A percentile compares a stretch with the other conserved stretches of the same genome.
Conservation (phyloP, 768 basidiomycete genomes). For the Polyporus arcularius region DNA sequence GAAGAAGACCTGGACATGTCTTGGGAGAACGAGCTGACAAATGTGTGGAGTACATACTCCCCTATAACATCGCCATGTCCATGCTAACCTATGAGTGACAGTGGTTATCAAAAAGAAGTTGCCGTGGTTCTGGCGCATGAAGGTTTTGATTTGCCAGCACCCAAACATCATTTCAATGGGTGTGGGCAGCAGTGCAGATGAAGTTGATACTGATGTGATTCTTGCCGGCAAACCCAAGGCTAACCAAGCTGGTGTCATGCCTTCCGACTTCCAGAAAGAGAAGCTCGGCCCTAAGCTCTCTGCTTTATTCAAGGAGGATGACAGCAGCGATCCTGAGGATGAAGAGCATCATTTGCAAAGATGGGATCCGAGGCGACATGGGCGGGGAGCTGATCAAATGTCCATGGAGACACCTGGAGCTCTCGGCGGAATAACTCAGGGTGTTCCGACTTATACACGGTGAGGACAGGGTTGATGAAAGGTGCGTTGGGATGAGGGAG, state of each 20-base stretch:
- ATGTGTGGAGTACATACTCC: background rate
- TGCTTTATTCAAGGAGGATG: too few relatives aligned
- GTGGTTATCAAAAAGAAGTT: background rate
- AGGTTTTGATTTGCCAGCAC: background rate
- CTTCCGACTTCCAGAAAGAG: too few relatives aligned
- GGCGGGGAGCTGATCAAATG: background rate
- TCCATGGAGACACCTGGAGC: background rate
- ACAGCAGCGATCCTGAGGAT: slow-evolving; percentile 21
- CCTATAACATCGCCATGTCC: background rate
- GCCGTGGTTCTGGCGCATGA: background rate
- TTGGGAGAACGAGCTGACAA: slow-evolving; percentile 17
- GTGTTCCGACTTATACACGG: background rate
- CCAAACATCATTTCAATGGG: background rate
- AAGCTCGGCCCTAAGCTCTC: too few relatives aligned
- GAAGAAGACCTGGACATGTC: background rate
- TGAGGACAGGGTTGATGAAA: background rate
- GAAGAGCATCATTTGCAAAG: slow-evolving; percentile 32
- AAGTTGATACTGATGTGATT: background rate
- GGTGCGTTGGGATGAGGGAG: background rate
- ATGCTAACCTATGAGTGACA: background rate
- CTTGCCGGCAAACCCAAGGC: too few relatives aligned
- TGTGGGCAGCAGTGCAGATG: background rate
- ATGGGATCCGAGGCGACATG: slow-evolving; percentile 24
- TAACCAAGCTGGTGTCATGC: too few relatives aligned
- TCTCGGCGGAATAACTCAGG: background rate